phyloP scores from a whole-genome alignment of 305 asterid species.

The Fraxinus nigra region DNA sequence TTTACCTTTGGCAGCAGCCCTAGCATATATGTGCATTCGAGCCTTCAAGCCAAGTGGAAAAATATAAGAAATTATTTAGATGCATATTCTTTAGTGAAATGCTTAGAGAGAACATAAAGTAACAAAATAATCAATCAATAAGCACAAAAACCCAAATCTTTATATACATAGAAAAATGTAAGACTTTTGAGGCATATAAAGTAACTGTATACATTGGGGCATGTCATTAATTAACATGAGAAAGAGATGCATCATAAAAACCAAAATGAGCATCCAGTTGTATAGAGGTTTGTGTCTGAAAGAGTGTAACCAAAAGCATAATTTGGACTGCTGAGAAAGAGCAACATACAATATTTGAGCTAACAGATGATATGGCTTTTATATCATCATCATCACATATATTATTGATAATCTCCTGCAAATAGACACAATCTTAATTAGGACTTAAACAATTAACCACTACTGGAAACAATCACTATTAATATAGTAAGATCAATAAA shows the following conservation, averaged over 20 bases:
- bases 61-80: slow-evolving; percentile 8
- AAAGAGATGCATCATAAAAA: background rate
- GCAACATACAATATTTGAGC: slow-evolving; percentile 35
- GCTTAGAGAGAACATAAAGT: background rate
- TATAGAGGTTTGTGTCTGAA: background rate
- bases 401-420: slow-evolving; percentile 39
- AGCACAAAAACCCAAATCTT: background rate
- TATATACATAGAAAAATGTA: background rate
- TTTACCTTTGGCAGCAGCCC: slow-evolving; percentile 48
- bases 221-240: background rate
- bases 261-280: background rate
- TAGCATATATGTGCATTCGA: slow-evolving; percentile 39
- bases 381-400: slow-evolving; percentile 47
- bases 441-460: slow-evolving; percentile 2
- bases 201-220: background rate
- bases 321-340: slow-evolving; percentile 8
- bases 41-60: slow-evolving; percentile 24
- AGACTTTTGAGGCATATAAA: background rate
- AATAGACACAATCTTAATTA: slow-evolving; percentile 5
- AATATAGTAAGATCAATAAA: background rate
- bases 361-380: slow-evolving; percentile 41
- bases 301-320: background rate
- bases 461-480: background rate
- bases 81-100: background rate
- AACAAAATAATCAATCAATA: background rate